phyloP scores from a whole-genome alignment of 768 basidiomycete species.

The Kwoniella sp. region DNA sequence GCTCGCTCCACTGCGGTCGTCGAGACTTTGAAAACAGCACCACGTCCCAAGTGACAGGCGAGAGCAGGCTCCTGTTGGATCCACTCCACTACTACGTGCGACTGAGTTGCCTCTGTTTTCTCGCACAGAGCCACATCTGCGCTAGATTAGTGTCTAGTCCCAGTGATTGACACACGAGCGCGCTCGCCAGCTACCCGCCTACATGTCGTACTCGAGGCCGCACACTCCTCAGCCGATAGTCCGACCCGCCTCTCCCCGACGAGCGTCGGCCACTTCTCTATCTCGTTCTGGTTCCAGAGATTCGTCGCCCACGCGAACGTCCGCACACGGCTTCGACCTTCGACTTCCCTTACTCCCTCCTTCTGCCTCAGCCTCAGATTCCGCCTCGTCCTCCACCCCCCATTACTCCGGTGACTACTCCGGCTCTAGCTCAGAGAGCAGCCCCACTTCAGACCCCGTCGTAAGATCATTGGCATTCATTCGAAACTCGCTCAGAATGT shows the following conservation, averaged over 20 bases:
- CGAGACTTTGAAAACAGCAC: too few relatives aligned
- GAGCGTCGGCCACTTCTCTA: neutral
- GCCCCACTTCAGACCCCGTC: neutral
- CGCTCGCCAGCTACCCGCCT: neutral
- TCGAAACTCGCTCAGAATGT: constrained; percentile 14
- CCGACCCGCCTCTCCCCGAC: constrained; percentile 4
- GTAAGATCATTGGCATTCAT: constrained; percentile 1
- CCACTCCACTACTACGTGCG: too few relatives aligned
- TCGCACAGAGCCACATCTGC: too few relatives aligned
- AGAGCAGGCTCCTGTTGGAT: too few relatives aligned
- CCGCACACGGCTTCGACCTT: constrained; percentile 1
- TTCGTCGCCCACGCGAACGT: neutral
- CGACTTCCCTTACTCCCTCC: neutral
- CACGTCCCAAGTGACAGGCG: too few relatives aligned
- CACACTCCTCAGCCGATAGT: constrained; percentile 1
- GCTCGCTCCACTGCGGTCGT: too few relatives aligned
- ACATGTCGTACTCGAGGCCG: neutral
- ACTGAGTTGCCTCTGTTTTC: too few relatives aligned
- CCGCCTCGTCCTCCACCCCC: neutral
- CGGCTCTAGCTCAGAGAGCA: neutral
- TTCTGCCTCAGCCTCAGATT: neutral
- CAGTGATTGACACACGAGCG: too few relatives aligned
- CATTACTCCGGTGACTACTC: neutral
- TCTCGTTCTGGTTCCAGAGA: neutral
- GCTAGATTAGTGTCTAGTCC: too few relatives aligned